phyloP scores from a whole-genome alignment of 495 filamentous ascomycete genomes.

The Talaromyces stipitatus region DNA sequence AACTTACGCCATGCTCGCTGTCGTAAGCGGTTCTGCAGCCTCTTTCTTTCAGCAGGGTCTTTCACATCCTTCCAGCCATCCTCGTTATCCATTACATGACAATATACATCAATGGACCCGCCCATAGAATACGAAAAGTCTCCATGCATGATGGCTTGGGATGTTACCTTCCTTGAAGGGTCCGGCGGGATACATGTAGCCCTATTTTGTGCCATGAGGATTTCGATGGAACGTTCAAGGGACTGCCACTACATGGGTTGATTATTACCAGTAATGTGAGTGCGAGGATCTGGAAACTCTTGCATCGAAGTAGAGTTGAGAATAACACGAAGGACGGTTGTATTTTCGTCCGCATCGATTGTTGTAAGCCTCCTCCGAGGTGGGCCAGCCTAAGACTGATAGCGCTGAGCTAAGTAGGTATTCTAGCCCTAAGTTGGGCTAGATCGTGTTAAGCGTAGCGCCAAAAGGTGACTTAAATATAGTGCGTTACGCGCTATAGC shows the following conservation, averaged over 20 bases:
- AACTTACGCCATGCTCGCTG: conserved; percentile 33
- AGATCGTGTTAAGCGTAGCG: neutral
- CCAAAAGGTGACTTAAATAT: neutral
- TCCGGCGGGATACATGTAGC: neutral
- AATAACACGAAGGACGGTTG: no score
- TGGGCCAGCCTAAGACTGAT: no score
- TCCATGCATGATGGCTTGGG: neutral
- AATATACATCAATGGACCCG: neutral
- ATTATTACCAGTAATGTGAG: neutral
- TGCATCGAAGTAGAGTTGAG: neutral
- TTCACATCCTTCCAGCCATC: conserved; percentile 33
- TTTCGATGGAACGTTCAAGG: neutral
- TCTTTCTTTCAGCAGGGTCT: conserved; percentile 28
- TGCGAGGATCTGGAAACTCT: neutral
- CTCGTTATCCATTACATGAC: neutral
- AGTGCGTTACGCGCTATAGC: conserved; percentile 3
- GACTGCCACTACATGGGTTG: neutral
- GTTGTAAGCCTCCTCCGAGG: no score
- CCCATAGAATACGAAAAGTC: neutral
- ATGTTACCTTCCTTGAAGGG: neutral
- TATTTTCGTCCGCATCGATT: neutral
- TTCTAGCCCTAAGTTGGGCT: neutral
- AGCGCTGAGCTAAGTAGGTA: neutral
- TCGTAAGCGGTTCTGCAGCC: conserved; percentile 35
- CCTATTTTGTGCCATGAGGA: neutral